phyloP scores from a whole-genome alignment of 768 basidiomycete genomes.

The Lyophyllum shimeji region DNA sequence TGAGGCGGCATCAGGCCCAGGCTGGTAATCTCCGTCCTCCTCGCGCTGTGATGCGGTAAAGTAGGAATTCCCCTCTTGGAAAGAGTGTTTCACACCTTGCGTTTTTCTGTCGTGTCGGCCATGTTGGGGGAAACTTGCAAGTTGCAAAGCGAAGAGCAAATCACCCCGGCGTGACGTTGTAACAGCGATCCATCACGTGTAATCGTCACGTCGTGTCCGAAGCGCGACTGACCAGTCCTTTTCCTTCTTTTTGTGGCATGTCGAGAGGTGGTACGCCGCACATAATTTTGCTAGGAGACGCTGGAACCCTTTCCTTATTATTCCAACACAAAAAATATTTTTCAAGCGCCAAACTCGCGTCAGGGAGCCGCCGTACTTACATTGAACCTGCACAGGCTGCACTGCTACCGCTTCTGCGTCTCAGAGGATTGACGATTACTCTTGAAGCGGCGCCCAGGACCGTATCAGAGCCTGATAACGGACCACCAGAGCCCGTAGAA shows the following conservation, averaged over 20 bases:
- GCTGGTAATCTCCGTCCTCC: neutral
- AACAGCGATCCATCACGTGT: neutral
- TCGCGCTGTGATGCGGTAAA: neutral
- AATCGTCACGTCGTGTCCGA: neutral
- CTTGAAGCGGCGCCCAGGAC: neutral
- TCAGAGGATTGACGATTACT: neutral
- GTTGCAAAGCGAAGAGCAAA: neutral
- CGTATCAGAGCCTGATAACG: slow-evolving; percentile 10
- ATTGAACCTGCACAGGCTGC: too few species aligned
- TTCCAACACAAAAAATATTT: too few species aligned
- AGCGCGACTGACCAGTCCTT: too few species aligned
- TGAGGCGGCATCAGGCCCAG: neutral
- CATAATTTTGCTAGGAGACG: too few species aligned
- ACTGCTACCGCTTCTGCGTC: neutral
- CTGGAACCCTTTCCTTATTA: too few species aligned
- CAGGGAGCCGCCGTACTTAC: too few species aligned
- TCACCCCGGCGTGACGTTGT: neutral
- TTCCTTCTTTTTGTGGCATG: too few species aligned
- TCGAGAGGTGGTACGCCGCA: too few species aligned
- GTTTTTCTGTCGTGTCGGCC: slow-evolving; percentile 1
- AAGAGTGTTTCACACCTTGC: neutral
- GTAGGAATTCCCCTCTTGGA: neutral
- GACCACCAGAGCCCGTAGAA: slow-evolving; percentile 13
- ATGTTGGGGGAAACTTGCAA: neutral
- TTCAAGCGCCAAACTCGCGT: too few species aligned